Base-by-base conservation (phyloP, 331 rosid species). In the Arachis monticola region DNA sequence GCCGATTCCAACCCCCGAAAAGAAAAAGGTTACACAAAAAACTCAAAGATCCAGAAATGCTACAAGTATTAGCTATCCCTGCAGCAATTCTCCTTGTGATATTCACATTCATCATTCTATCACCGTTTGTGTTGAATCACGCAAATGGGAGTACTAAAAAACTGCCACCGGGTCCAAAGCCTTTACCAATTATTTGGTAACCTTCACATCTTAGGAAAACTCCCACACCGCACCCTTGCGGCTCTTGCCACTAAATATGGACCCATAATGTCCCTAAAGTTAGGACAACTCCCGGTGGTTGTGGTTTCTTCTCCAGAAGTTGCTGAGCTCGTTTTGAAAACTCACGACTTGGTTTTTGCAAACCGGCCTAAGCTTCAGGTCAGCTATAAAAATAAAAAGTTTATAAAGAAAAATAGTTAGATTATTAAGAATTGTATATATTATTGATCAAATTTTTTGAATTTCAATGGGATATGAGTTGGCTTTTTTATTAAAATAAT, bases 111-210 rank as follows among this genome's bases (percentile, higher is more conserved):
- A 42, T 79, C 10, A 42, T 79, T 41, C 48, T 79, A 7, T 72
- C 67, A 4, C 2, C 32, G 38, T 2, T 1, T 9, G 1, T 60
- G 1, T 69, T 7, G 6, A 46, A 10, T 35, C 4, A 4, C 3
- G 5, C 73, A 57, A 35, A 35, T 35, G 50, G 6, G 9, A 1
- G 46, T 55, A 48, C 11, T 47, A 71, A 78, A 64, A 71, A 71
- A 64, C 62, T 6, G 2, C 90, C 90, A 1, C 86, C 87, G 0
- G 87, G 90, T 9, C 90, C 90, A 0, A 13, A 38, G 41, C 14
- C 63, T 0, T 53, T 77, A 8, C 88, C 83, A 31, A 31, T 87
- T 13, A 67, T n/a, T 82, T 2, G 81, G 85, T 1, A 82, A 82
- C 75, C 85, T 74, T 8, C 78, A 74, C 64, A 38, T 74, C 7